These are phyloP conservation scores for Tubosaeta sp. DNA, from an alignment of 768 basidiomycete genomes.

Conservation along the genomic window DNA sequence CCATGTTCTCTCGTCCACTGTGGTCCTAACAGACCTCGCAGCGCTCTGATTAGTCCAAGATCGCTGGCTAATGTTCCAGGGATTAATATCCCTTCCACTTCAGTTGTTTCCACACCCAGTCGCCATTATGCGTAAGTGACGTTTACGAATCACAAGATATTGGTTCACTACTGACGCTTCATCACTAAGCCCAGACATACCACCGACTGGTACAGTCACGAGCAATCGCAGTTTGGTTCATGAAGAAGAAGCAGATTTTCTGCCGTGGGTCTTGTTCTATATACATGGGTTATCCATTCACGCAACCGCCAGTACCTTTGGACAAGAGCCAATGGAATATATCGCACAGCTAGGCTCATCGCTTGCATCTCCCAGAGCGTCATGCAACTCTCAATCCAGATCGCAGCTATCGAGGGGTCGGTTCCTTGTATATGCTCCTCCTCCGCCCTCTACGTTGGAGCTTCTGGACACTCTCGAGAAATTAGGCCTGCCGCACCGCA, in stretches of 20 bases:
- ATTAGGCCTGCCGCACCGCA: constrained; percentile 48
- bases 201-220: neutral
- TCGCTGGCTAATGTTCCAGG: neutral
- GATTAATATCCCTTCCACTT: neutral
- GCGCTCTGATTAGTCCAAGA: neutral
- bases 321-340: constrained; percentile 6
- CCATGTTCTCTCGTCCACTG: neutral
- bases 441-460: constrained; percentile 49
- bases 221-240: neutral
- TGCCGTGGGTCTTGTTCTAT: constrained; percentile 14
- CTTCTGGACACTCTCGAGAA: constrained; percentile 42
- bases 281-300: neutral
- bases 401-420: constrained; percentile 7
- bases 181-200: constrained; percentile 4
- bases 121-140: constrained; percentile 9
- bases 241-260: constrained; percentile 14
- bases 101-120: constrained; percentile 1
- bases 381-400: constrained; percentile 7
- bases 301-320: constrained; percentile 10
- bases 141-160: neutral
- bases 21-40: neutral
- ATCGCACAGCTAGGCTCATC: neutral
- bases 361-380: constrained; percentile 13
- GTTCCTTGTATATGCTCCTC: constrained; percentile 42
- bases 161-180: constrained; percentile 1